Conservation (phyloP, 176 grass and related monocot species). For the Rhynchospora breviuscula region DNA sequence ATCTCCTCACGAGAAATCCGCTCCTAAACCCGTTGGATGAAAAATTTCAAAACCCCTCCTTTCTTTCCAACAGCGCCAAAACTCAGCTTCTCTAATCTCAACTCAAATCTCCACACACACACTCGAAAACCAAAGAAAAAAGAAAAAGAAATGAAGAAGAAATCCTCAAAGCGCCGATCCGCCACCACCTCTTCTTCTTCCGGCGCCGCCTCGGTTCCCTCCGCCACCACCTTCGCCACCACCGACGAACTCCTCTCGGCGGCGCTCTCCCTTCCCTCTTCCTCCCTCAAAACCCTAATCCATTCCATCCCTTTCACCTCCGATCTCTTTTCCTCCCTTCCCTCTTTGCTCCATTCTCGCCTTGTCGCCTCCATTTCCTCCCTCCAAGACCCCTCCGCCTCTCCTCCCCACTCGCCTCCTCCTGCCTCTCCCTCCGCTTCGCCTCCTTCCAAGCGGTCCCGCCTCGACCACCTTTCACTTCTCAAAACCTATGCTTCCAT, state of each 20-base stretch:
- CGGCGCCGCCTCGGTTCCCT: background rate
- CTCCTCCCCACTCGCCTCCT: conserved; percentile 28
- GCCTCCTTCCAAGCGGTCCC: background rate
- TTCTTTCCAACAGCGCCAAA: background rate
- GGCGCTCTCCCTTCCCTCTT: conserved; percentile 19
- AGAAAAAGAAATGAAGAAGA: background rate
- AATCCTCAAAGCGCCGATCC: background rate
- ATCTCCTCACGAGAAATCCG: background rate
- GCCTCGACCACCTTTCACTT: conserved; percentile 6
- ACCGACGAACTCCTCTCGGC: conserved; percentile 30
- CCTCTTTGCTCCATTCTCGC: conserved; percentile 31
- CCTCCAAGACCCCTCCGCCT: conserved; percentile 39
- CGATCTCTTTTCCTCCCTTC: conserved; percentile 31
- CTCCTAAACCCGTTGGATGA: background rate
- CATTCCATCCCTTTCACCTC: conserved; percentile 35
- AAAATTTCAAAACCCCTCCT: background rate
- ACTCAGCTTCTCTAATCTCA: background rate
- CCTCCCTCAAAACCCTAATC: conserved; percentile 31
- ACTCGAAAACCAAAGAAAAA: background rate
- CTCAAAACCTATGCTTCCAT: conserved; percentile 42
- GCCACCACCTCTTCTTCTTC: background rate
- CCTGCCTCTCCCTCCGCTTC: conserved; percentile 11
- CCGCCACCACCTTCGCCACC: conserved; percentile 3
- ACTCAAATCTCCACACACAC: background rate
- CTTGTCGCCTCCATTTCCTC: conserved; percentile 37